Evolutionary conservation across 176 grass and related monocot genomes (phyloP).

Genomic region (Leersia perrieri): DNA sequence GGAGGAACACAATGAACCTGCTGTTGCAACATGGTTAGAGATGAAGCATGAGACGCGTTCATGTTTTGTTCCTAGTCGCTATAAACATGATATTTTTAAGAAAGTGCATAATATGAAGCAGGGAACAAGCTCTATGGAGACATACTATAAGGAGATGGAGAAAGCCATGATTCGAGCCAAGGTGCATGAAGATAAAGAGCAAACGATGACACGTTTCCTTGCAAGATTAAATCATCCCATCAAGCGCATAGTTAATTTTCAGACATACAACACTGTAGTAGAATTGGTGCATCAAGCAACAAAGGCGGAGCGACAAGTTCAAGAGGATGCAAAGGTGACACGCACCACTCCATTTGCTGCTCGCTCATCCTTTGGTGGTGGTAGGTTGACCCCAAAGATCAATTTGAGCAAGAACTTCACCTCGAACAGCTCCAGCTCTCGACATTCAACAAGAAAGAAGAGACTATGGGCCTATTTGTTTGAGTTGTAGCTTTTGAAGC

Average conservation of each 20-base stretch:
- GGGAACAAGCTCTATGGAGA: no score
- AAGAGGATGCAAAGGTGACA: not conserved
- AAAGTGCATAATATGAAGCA: no score
- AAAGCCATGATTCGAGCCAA: not conserved
- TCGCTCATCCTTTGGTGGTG: not conserved
- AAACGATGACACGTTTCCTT: not conserved
- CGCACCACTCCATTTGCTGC: not conserved
- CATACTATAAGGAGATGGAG: no score
- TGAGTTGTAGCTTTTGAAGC: no score
- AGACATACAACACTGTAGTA: not conserved
- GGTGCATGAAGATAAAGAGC: not conserved
- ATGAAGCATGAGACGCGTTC: not conserved
- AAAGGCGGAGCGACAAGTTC: not conserved
- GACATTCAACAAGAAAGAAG: not conserved
- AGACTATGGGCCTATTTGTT: no score
- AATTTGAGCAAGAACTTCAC: not conserved
- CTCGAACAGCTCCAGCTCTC: not conserved
- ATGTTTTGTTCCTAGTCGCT: not conserved
- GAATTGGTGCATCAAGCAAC: not conserved
- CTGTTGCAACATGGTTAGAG: not conserved
- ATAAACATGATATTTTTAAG: no score
- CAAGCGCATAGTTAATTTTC: not conserved
- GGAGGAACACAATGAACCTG: no score
- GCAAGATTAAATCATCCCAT: not conserved
- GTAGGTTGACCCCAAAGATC: not conserved